phyloP scores from a whole-genome alignment of 2,329 filamentous ascomycete species.

The Hawksworthiomyces lignivorus region DNA sequence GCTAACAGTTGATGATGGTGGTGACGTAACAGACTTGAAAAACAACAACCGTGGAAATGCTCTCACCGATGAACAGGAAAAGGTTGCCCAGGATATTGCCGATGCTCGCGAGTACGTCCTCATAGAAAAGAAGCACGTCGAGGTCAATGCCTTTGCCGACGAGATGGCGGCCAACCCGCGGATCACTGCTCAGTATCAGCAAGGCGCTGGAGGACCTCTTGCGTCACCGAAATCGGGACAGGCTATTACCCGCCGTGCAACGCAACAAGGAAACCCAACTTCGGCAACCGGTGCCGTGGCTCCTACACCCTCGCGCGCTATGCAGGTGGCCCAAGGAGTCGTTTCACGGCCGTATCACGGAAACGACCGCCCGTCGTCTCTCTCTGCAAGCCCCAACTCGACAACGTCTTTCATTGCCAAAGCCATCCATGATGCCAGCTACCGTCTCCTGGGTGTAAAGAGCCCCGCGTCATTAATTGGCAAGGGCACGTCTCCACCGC shows the following conservation, averaged over 20 bases:
- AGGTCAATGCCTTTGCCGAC: conserved; percentile 95
- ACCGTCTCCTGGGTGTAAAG: conserved; percentile 63
- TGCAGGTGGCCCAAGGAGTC: conserved; percentile 65
- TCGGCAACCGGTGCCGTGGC: conserved; percentile 63
- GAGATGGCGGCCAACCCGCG: conserved; percentile 81
- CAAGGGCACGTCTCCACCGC: conserved; percentile 64
- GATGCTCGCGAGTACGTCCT: conserved; percentile 93
- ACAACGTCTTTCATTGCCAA: conserved; percentile 90
- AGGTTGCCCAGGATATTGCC: conserved; percentile 75
- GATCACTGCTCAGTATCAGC: conserved; percentile 37
- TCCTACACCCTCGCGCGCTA: conserved; percentile 59
- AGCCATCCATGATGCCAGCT: conserved; percentile 86
- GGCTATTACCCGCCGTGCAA: conserved; percentile 64
- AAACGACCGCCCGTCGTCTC: conserved; percentile 62
- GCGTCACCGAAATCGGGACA: conserved; percentile 50
- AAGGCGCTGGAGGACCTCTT: conserved; percentile 26
- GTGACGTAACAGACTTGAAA: conserved; percentile 7
- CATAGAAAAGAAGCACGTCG: conserved; percentile 89
- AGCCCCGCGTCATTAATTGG: conserved; percentile 54
- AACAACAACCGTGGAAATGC: neutral
- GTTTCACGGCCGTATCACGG: conserved; percentile 50
- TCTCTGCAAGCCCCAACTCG: conserved; percentile 63
- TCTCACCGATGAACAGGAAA: conserved; percentile 48
- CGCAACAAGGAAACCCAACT: conserved; percentile 65
- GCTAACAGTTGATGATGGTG: conserved; percentile 12